These are phyloP conservation scores for Neofusicoccum cordaticola DNA, from an alignment of 2,329 filamentous ascomycete species.

Conservation along the genomic window DNA sequence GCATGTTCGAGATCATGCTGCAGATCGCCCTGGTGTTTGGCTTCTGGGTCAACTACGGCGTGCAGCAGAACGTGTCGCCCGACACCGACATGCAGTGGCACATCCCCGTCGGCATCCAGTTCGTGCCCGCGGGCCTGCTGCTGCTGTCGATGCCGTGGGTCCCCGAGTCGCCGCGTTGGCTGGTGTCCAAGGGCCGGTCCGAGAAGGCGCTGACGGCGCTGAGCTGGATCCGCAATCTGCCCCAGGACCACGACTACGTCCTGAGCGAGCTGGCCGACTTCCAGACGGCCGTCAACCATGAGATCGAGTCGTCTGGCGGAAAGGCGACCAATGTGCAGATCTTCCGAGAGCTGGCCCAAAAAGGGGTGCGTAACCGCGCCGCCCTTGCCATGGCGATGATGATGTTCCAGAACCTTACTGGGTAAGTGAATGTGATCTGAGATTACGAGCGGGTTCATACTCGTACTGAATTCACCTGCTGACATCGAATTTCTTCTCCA, in stretches of 20 bases:
- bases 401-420: conserved; percentile 73
- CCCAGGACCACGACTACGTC: conserved; percentile 33
- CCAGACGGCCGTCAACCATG: conserved; percentile 45
- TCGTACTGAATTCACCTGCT: not conserved
- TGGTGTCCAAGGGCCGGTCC: conserved; percentile 66
- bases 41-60: conserved; percentile 56
- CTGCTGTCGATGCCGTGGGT: conserved; percentile 60
- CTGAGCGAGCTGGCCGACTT: conserved; percentile 36
- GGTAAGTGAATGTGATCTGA: conserved; percentile 25
- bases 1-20: conserved; percentile 42
- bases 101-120: conserved; percentile 64
- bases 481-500: not conserved
- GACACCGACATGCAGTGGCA: conserved; percentile 3
- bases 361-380: conserved; percentile 57
- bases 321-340: conserved; percentile 42
- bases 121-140: conserved; percentile 60
- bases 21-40: conserved; percentile 50
- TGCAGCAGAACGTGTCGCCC: conserved; percentile 48
- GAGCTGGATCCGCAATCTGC: conserved; percentile 55
- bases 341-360: conserved; percentile 25
- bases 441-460: too few species aligned
- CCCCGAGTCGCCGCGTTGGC: conserved; percentile 65
- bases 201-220: conserved; percentile 60
- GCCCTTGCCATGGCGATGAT: conserved; percentile 61
- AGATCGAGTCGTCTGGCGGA: conserved; percentile 55